Conservation (phyloP, 1,284 basidiomycete species). For the Tetrapyrgos nigripes region DNA sequence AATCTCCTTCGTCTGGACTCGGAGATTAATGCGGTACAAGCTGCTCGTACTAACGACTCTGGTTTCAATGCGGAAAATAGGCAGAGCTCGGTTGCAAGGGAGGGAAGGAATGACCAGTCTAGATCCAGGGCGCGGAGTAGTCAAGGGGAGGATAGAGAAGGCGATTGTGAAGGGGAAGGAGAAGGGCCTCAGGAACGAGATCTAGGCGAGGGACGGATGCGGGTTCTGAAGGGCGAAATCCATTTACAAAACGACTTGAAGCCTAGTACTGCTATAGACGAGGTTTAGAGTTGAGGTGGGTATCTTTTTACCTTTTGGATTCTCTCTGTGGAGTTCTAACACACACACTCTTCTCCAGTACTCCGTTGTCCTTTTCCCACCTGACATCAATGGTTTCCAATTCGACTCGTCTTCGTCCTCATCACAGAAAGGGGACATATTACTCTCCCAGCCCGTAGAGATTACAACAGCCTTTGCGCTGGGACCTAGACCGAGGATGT, state of each 20-base stretch:
- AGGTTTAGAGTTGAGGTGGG: slow-evolving; percentile 46
- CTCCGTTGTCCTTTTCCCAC: slow-evolving; percentile 37
- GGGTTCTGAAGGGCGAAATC: slow-evolving; percentile 48
- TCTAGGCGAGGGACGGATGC: slow-evolving; percentile 11
- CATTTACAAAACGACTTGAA: slow-evolving; percentile 43
- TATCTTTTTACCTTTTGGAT: slow-evolving; percentile 1
- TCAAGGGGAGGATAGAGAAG: neutral
- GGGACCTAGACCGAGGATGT: slow-evolving; percentile 34
- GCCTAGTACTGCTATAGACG: slow-evolving; percentile 43
- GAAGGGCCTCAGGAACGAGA: neutral
- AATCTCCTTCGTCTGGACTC: neutral
- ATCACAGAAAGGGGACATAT: slow-evolving; percentile 2
- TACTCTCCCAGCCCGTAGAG: slow-evolving; percentile 34
- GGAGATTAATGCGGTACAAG: slow-evolving; percentile 4
- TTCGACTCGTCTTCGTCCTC: slow-evolving; percentile 1
- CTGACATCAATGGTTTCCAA: slow-evolving; percentile 16
- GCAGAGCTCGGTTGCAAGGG: neutral
- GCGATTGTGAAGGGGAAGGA: neutral
- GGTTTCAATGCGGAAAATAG: no score
- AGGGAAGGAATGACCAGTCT: slow-evolving; percentile 1
- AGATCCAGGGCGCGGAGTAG: slow-evolving; percentile 1
- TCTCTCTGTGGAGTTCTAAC: neutral
- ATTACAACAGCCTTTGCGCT: slow-evolving; percentile 39
- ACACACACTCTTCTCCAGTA: slow-evolving; percentile 28
- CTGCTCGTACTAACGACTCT: no score